Percentiles rank a stretch among this genome's conserved stretches.
These are phyloP conservation scores for Leccinum arenicola DNA, from an alignment of 768 basidiomycete genomes.

Conservation along the genomic window DNA sequence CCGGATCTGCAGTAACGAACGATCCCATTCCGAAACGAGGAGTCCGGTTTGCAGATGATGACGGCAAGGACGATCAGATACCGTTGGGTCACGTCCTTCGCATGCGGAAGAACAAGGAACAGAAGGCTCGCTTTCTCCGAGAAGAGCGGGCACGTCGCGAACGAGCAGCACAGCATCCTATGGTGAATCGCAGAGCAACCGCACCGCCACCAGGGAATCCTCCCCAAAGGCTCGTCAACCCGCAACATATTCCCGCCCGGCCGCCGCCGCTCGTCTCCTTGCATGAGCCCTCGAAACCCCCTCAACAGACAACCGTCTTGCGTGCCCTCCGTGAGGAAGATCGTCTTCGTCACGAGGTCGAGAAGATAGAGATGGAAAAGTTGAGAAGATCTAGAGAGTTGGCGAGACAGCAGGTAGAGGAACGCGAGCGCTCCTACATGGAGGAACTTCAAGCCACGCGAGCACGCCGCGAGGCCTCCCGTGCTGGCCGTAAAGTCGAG, in stretches of 20 bases:
- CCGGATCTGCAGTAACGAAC: constrained; percentile 9
- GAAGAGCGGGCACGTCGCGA: constrained; percentile 55
- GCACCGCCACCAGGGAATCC: constrained; percentile 9
- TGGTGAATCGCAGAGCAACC: constrained; percentile 33
- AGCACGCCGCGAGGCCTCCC: constrained; percentile 54
- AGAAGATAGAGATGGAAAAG: constrained; percentile 47
- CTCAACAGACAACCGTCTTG: constrained; percentile 3
- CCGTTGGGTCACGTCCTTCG: constrained; percentile 71
- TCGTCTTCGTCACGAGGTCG: constrained; percentile 43
- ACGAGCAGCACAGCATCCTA: constrained; percentile 29
- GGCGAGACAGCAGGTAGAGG: constrained; percentile 40
- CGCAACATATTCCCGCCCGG: constrained; percentile 14
- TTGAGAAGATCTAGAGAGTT: constrained; percentile 43
- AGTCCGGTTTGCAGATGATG: constrained; percentile 64
- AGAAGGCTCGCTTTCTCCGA: constrained; percentile 65
- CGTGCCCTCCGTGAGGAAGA: constrained; percentile 39
- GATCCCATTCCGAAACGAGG: constrained; percentile 40
- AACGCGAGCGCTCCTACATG: constrained; percentile 50
- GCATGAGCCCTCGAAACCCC: constrained; percentile 9
- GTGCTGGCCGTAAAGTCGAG: constrained; percentile 40
- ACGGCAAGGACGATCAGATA: constrained; percentile 60
- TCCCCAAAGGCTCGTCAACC: constrained; percentile 13
- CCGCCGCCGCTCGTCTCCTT: constrained; percentile 21
- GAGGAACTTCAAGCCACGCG: constrained; percentile 64
- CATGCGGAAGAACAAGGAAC: constrained; percentile 68